A percentile compares a stretch with the other conserved stretches of the same genome.
Evolutionary conservation across 139 green algal genomes (phyloP).

Genomic region (Chlorella sp.): DNA sequence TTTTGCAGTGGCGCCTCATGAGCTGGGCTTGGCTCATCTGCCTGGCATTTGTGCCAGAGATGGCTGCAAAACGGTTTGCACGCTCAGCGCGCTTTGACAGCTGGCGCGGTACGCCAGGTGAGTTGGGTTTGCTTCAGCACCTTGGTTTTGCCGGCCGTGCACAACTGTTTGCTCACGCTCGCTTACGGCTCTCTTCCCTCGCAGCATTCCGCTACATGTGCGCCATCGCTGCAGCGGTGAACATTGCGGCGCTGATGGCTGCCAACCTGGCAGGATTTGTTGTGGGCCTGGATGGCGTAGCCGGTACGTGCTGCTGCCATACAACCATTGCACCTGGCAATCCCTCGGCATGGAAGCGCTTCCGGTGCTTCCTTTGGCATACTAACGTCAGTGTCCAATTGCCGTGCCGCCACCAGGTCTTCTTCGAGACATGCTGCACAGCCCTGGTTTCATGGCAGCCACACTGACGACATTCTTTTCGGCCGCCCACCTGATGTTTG

Average conservation of each 20-base stretch:
- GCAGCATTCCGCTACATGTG: conserved; percentile 51
- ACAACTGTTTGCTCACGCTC: neutral
- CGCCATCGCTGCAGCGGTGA: conserved; percentile 55
- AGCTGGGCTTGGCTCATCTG: conserved; percentile 88
- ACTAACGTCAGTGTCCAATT: neutral
- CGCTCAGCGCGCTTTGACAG: conserved; percentile 1
- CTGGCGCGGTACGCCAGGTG: neutral
- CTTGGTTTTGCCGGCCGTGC: neutral
- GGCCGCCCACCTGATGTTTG: conserved; percentile 81
- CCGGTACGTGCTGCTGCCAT: neutral
- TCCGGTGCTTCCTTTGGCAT: neutral
- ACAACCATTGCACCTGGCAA: too few relatives aligned
- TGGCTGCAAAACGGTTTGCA: conserved; percentile 52
- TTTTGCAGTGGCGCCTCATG: conserved; percentile 66
- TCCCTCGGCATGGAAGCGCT: too few relatives aligned
- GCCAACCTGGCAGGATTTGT: conserved; percentile 88
- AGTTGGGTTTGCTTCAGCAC: neutral
- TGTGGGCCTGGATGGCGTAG: conserved; percentile 49
- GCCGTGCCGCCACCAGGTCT: neutral
- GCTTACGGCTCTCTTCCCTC: neutral
- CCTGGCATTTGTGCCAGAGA: conserved; percentile 72
- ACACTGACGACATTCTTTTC: conserved; percentile 69
- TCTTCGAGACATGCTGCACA: conserved; percentile 44
- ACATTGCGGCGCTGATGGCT: conserved; percentile 81
- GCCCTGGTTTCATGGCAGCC: conserved; percentile 46